Percentiles rank a stretch among this genome's conserved stretches.
Conservation (phyloP, 2,329 filamentous ascomycete genomes). For the Apiospora hydei region DNA sequence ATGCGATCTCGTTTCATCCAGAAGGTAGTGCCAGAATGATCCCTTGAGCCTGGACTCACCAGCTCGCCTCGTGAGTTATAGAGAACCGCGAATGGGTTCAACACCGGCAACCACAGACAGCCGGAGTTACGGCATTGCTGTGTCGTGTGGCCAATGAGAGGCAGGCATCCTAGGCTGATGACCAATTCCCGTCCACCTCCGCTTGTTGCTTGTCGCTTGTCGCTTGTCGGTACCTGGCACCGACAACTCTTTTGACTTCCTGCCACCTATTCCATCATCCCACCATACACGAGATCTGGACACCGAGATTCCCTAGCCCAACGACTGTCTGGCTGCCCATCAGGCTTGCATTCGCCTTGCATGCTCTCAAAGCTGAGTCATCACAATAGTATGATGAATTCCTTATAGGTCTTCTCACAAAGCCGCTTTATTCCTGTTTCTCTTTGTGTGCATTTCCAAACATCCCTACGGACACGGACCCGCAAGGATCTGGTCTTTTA, state of each 20-base stretch:
- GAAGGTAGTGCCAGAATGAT: background rate
- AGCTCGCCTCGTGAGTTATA: background rate
- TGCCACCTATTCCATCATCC: conserved; percentile 15
- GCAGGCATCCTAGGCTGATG: conserved; percentile 17
- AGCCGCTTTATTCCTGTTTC: conserved; percentile 14
- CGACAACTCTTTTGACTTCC: background rate
- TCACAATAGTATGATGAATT: conserved; percentile 13
- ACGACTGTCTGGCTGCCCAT: background rate
- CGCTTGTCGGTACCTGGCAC: background rate
- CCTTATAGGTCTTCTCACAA: conserved; percentile 7
- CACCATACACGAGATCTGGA: conserved; percentile 14
- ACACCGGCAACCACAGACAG: background rate
- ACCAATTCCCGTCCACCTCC: conserved; percentile 11
- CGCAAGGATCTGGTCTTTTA: background rate
- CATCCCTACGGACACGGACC: background rate
- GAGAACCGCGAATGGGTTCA: background rate
- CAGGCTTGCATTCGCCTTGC: background rate
- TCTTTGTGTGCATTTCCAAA: background rate
- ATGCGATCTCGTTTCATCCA: background rate
- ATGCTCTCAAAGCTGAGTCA: conserved; percentile 11
- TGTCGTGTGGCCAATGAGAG: conserved; percentile 6
- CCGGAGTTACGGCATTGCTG: background rate
- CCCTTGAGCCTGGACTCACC: background rate
- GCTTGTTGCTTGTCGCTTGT: background rate
- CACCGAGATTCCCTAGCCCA: background rate